A percentile compares a stretch with the other conserved stretches of the same genome.
phyloP scores from a whole-genome alignment of 179 eudicot genomes.

The Camellia oleifera region DNA sequence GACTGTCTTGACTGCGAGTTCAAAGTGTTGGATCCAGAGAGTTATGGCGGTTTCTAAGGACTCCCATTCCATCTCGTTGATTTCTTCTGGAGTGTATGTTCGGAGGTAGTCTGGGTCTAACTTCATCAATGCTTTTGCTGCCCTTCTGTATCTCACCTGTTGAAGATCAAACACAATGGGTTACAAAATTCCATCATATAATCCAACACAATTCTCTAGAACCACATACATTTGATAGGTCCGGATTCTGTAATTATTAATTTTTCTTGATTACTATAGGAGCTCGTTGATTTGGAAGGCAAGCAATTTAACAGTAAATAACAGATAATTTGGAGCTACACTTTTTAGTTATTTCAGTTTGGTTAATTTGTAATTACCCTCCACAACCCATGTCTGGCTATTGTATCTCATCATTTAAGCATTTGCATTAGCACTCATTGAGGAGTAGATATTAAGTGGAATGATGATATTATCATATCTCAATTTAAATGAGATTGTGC shows the following conservation, averaged over 20 bases:
- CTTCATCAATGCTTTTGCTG: conserved; percentile 50
- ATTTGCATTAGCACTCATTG: background rate
- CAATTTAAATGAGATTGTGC: no score
- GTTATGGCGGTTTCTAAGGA: conserved; percentile 39
- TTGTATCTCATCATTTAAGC: background rate
- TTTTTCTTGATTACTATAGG: background rate
- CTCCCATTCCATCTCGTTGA: conserved; percentile 51
- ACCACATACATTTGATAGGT: no score
- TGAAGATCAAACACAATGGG: background rate
- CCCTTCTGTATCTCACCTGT: conserved; percentile 52
- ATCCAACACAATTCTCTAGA: no score
- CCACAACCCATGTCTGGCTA: background rate
- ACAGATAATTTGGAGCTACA: background rate
- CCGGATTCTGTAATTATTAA: no score
- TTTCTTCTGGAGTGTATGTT: conserved; percentile 41
- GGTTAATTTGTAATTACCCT: background rate
- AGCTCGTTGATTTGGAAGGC: background rate
- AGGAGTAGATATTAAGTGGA: no score
- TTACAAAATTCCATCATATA: background rate
- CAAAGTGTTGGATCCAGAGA: conserved; percentile 53
- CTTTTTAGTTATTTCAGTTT: background rate
- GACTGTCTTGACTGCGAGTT: conserved; percentile 40
- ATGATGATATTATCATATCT: no score
- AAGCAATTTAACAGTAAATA: background rate
- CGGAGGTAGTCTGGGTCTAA: conserved; percentile 46